Evolutionary conservation across 345 rosid genomes (phyloP).

Genomic region (Salix udensis): DNA sequence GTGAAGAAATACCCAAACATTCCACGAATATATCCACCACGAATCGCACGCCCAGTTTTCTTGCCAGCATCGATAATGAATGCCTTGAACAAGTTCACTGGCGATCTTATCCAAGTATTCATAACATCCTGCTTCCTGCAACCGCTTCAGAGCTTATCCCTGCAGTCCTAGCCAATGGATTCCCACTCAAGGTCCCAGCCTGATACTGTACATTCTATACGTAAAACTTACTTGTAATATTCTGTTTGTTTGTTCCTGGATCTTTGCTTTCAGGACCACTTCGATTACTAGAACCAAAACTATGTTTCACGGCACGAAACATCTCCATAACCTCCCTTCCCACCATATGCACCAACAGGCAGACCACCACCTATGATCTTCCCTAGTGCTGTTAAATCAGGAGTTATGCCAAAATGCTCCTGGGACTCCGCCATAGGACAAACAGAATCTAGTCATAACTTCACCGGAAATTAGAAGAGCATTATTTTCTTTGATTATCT

Average conservation of each 20-base stretch:
- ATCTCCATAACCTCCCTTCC: conserved; percentile 78
- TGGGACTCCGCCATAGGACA: conserved; percentile 94
- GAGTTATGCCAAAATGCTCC: conserved; percentile 76
- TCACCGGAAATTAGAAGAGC: conserved; percentile 81
- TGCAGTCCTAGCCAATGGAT: conserved; percentile 92
- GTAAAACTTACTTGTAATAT: too few relatives aligned
- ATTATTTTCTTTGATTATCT: conserved; percentile 55
- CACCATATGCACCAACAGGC: conserved; percentile 95
- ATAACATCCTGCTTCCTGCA: conserved; percentile 70
- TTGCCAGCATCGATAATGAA: conserved; percentile 69
- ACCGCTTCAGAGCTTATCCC: conserved; percentile 75
- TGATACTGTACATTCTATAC: conserved; percentile 43
- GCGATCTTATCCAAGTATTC: conserved; percentile 78
- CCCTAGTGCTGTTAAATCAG: conserved; percentile 79
- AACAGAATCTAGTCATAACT: conserved; percentile 92
- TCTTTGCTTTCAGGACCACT: too few relatives aligned
- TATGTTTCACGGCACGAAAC: too few relatives aligned
- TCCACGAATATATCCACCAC: conserved; percentile 74
- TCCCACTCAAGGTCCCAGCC: conserved; percentile 94
- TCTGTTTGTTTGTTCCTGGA: too few relatives aligned
- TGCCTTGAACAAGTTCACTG: conserved; percentile 56
- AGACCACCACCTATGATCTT: conserved; percentile 93
- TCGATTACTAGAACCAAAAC: too few relatives aligned
- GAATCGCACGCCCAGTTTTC: conserved; percentile 78
- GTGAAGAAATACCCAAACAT: conserved; percentile 98